Conservation (phyloP, 495 filamentous ascomycete species). For the Aspergillus cristatus region DNA sequence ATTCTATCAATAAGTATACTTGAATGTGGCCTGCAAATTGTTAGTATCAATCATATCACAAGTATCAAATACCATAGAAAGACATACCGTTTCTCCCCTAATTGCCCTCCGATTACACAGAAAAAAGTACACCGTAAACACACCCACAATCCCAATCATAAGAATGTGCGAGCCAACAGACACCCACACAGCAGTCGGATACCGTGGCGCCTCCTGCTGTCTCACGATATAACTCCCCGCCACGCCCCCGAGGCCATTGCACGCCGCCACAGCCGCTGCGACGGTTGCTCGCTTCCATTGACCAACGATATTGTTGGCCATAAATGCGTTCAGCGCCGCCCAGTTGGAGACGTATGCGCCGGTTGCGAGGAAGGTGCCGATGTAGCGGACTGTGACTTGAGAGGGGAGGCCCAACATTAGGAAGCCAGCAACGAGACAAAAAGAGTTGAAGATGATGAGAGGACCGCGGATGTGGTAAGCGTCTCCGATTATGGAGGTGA, state of each 20-base stretch:
- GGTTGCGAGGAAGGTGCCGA: constrained; percentile 66
- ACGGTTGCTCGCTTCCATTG: constrained; percentile 74
- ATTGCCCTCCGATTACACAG: constrained; percentile 38
- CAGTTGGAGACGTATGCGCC: constrained; percentile 75
- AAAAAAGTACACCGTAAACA: constrained; percentile 56
- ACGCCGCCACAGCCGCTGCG: constrained; percentile 57
- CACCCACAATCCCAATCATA: constrained; percentile 51
- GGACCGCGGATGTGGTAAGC: constrained; percentile 55
- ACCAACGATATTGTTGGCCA: constrained; percentile 60
- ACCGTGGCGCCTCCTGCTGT: constrained; percentile 56
- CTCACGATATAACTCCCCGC: constrained; percentile 69
- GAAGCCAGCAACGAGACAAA: constrained; percentile 64
- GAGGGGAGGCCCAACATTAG: constrained; percentile 58
- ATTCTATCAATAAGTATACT: constrained; percentile 47
- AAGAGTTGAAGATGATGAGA: constrained; percentile 63
- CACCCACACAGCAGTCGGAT: constrained; percentile 63
- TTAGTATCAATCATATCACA: constrained; percentile 2
- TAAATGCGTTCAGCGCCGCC: constrained; percentile 67
- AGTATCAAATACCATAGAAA: not conserved
- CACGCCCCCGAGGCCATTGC: constrained; percentile 67
- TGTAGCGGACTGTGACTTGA: constrained; percentile 60
- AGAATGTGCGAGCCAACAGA: constrained; percentile 61
- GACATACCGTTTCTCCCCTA: constrained; percentile 33
- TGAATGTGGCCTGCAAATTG: constrained; percentile 28
- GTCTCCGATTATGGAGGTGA: constrained; percentile 63